Base-by-base conservation (phyloP, 164 flowering plant species). In the Liquidambar formosana region DNA sequence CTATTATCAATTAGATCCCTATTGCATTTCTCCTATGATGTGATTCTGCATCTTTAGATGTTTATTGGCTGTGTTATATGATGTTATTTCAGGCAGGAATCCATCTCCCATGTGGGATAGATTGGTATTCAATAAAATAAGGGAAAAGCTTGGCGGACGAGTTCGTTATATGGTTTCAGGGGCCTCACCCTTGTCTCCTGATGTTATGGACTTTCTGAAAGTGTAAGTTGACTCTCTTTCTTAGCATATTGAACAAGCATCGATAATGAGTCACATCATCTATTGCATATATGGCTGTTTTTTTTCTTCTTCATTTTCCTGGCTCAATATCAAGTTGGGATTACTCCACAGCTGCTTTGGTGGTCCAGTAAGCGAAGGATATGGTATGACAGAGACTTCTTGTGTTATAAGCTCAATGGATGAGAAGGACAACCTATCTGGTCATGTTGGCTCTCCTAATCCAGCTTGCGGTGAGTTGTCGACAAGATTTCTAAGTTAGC, bases 301-400 rank as follows among this genome's bases (percentile, higher is more conserved):
- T 26, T 2, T 11, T 18, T 14, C 1, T 63, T 1, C 0, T 23
- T 25, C 18, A 41, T 28, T 11, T 25, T 33, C 8, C 12, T n/a
- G 27, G 21, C 53, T 27, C 38, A 58, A 47, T 22, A 61, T 54
- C 27, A 15, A 28, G 8, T 61, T 64, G 16, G 25, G 16, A 63
- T 71, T 65, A 43, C 41, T 71, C 70, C 23, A 43, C 86, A 95
- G 98, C 64, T 90, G 96, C 86, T 95, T 95, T 83, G 92, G 99
- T 46, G 85, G 97, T 68, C 81, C 25, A 61, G 84, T 93, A 19
- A 15, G 66, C 22, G 99, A 95, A 84, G 99, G 99, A 53, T 95
- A 95, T 84, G 99, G 99, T 69, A 95, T 95, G 99, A 95, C 99
- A 43, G 99, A 95, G 79, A 85, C 89, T 56, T 78, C 98, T 27